Conservation (phyloP, 257 asterid genomes). For the Capsicum pubescens region DNA sequence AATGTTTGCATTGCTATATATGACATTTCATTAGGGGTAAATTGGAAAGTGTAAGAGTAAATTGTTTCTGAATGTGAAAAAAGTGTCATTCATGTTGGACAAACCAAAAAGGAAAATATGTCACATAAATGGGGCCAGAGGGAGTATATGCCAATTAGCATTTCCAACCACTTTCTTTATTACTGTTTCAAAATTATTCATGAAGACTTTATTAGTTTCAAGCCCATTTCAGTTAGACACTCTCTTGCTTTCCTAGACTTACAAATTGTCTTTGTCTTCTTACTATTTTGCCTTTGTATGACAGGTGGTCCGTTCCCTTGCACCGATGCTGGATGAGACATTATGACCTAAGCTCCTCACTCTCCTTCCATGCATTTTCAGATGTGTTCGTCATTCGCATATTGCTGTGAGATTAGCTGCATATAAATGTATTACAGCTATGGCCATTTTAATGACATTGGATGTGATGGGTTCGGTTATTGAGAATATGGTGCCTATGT, state of each 20-base stretch:
- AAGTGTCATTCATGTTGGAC: background rate
- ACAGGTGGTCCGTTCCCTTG: constrained; percentile 93
- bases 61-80: background rate
- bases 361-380: constrained; percentile 90
- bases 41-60: background rate
- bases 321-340: constrained; percentile 69
- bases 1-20: background rate
- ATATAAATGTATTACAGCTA: constrained; percentile 84
- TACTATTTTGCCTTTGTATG: constrained; percentile 30
- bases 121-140: background rate
- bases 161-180: background rate
- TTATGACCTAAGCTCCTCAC: constrained; percentile 78
- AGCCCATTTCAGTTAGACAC: background rate
- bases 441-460: constrained; percentile 92
- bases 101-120: background rate
- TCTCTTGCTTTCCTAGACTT: background rate
- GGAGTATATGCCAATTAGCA: background rate
- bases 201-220: constrained; percentile 1
- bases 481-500: constrained; percentile 89
- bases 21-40: background rate
- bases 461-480: constrained; percentile 87
- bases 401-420: constrained; percentile 93
- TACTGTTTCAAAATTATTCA: background rate
- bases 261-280: background rate
- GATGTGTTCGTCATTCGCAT: constrained; percentile 92